Conservation (phyloP, 2,329 filamentous ascomycete genomes). For the Diaporthe sp. region DNA sequence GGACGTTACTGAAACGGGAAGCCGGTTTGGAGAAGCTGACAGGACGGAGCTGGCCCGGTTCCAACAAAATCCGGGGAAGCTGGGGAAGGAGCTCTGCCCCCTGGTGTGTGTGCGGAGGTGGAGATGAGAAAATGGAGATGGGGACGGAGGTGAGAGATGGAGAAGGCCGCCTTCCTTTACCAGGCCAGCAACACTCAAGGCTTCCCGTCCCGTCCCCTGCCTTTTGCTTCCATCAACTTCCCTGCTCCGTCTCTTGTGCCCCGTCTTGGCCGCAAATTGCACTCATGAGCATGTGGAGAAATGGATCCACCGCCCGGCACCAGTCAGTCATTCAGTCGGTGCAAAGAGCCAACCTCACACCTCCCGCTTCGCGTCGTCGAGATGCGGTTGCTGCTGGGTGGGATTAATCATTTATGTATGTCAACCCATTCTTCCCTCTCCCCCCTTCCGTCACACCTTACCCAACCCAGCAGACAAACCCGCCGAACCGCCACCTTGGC, state of each 20-base stretch:
- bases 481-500: slow-evolving; percentile 18
- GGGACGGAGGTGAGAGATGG: background rate
- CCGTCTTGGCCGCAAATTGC: background rate
- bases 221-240: background rate
- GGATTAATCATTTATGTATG: too few relatives aligned
- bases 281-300: slow-evolving; percentile 23
- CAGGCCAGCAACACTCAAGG: background rate
- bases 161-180: background rate
- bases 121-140: slow-evolving; percentile 18
- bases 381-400: too few relatives aligned
- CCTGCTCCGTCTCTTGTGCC: background rate
- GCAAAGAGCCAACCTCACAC: background rate
- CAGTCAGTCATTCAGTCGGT: background rate
- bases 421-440: too few relatives aligned
- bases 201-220: background rate
- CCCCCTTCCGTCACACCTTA: background rate
- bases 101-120: background rate
- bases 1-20: slow-evolving; percentile 1
- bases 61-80: slow-evolving; percentile 26
- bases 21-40: slow-evolving; percentile 23
- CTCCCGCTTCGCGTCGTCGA: background rate
- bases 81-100: slow-evolving; percentile 16
- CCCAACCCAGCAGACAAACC: background rate
- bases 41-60: slow-evolving; percentile 12
- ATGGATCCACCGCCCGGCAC: background rate